Base-by-base conservation (phyloP, 352 stramenopile genomes). In the Blastocystis sp. region DNA sequence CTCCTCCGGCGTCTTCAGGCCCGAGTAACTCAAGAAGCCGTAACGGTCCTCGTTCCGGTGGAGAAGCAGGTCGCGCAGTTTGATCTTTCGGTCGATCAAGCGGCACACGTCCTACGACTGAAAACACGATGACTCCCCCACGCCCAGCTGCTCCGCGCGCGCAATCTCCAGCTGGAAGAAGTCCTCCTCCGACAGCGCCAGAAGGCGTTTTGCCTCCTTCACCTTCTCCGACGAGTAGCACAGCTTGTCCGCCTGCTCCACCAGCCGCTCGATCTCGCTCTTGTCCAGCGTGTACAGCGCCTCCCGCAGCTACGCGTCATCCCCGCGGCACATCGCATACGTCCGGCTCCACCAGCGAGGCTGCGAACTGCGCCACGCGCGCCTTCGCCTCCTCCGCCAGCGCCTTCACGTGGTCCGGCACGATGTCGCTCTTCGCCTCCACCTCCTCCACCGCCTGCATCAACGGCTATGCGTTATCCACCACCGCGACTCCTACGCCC, bases 91-190 rank as follows among this genome's bases (percentile, higher is more conserved):
- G 60, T 90, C 89, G n/a, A 90, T 50, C 79, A 91, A 59, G 31
- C 82, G 50, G 2, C 51, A 59, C n/a, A 91, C 76, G 55, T 91
- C 88, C 60, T 85, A 59, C 26, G n/a, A 21, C 45, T 69, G 19
- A 62, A 69, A 24, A 21, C 21, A 12, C 16, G 29, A 24, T 9
- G 6, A 1, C 1, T 37, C 29, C 26, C 74, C 35, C 24, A 85
- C 74, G 31, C 74, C 74, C 35, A 85, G 50, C 29, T 85, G 51
- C 51, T 85, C 74, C n/a, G 90, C 90, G 26, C 82, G 60, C n/a
- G 81, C 39, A 29, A 91, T 81, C 85, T 91, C 78, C 29, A 82
- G 59, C 55, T 90, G 85, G 63, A 92, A 78, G 29, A 89, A 88
- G 33, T 90, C 70, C n/a, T 89, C 69, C 3, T 79, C 62, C 19